Evolutionary conservation across 139 green algal genomes (phyloP).

Genomic region (Spirogloea muscicola): DNA sequence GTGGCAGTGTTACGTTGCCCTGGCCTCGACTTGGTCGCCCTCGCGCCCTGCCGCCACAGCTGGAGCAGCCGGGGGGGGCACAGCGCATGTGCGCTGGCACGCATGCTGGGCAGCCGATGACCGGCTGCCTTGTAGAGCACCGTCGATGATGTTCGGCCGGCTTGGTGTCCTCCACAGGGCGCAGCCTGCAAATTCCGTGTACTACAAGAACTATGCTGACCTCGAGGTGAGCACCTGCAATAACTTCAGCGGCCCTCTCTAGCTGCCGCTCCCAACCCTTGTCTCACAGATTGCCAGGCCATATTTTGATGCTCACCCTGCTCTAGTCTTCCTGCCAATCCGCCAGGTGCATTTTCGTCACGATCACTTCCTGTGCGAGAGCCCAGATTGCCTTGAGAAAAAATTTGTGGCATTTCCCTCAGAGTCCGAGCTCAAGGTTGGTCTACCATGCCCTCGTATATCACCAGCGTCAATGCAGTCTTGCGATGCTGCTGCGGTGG

Average conservation of each 20-base stretch:
- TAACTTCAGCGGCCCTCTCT: not conserved
- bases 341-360: constrained; percentile 72
- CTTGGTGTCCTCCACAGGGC: constrained; percentile 23
- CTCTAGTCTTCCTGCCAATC: not conserved
- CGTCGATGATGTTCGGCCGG: too few species aligned
- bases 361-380: constrained; percentile 77
- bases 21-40: too few species aligned
- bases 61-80: too few species aligned
- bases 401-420: constrained; percentile 86
- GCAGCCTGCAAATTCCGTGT: constrained; percentile 73
- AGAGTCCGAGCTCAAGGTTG: constrained; percentile 73
- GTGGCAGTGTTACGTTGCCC: too few species aligned
- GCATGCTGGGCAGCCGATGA: too few species aligned
- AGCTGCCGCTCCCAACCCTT: not conserved
- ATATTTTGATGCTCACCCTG: not conserved
- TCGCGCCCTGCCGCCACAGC: too few species aligned
- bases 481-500: not conserved
- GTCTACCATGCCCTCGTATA: not conserved
- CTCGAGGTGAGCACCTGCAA: constrained; percentile 29
- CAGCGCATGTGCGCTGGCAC: too few species aligned
- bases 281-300: not conserved
- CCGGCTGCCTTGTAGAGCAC: too few species aligned
- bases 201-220: constrained; percentile 74
- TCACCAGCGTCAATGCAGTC: not conserved
- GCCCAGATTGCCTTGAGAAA: constrained; percentile 75